These are phyloP conservation scores for Pleomassaria siparia DNA, from an alignment of 2,329 filamentous ascomycete species.

Conservation along the genomic window DNA sequence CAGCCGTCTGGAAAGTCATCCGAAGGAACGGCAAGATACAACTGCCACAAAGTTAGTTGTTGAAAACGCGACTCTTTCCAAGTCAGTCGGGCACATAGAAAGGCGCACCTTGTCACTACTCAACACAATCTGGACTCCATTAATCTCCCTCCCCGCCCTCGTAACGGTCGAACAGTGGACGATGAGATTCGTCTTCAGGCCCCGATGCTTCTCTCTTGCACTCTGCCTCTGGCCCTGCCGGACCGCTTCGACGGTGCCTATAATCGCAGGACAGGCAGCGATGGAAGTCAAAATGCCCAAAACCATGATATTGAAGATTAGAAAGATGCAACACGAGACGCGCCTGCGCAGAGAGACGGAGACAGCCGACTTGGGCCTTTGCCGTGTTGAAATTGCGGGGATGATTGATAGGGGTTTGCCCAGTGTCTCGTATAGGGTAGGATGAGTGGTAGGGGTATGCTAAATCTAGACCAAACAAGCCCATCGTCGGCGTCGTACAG, in stretches of 20 bases:
- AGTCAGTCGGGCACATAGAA: constrained; percentile 3
- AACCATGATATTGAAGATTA: constrained; percentile 14
- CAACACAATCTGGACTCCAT: constrained; percentile 44
- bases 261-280: constrained; percentile 45
- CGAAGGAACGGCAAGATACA: constrained; percentile 18
- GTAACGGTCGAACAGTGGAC: constrained; percentile 45
- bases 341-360: constrained; percentile 1
- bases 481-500: not conserved
- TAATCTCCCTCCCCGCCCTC: constrained; percentile 43
- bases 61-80: not conserved
- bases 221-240: constrained; percentile 50
- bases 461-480: not conserved
- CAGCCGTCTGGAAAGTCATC: constrained; percentile 16
- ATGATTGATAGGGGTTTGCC: not conserved
- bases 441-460: not conserved
- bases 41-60: constrained; percentile 5
- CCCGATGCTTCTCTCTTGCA: constrained; percentile 49
- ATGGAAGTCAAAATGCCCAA: constrained; percentile 42
- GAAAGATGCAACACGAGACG: constrained; percentile 1
- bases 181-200: constrained; percentile 48
- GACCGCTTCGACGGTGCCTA: constrained; percentile 50
- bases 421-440: not conserved
- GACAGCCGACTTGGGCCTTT: not conserved
- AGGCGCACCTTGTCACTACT: constrained; percentile 44
- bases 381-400: not conserved